Conservation (phyloP, 768 basidiomycete genomes). For the Phanerochaete carnosa region DNA sequence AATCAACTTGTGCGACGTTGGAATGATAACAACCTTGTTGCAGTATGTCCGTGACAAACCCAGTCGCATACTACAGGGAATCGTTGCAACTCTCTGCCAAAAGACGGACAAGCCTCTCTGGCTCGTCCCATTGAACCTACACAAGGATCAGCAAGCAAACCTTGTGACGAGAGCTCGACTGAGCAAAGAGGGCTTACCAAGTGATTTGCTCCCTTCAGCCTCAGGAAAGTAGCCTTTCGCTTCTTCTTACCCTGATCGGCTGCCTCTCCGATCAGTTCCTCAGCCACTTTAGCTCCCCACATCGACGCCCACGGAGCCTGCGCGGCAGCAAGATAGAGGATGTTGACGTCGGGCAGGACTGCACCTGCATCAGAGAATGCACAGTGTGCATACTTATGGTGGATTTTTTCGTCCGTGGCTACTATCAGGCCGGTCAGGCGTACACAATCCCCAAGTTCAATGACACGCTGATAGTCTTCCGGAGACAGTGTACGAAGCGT, state of each 20-base stretch:
- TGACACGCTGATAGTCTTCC: neutral
- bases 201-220: constrained; percentile 14
- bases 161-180: neutral
- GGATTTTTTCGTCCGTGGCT: neutral
- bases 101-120: neutral
- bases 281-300: constrained; percentile 5
- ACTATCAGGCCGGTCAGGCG: too few relatives aligned
- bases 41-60: too few relatives aligned
- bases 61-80: too few relatives aligned
- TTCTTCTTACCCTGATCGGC: neutral
- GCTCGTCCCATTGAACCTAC: constrained; percentile 7
- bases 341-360: constrained; percentile 4
- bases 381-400: neutral
- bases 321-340: constrained; percentile 11
- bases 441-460: neutral
- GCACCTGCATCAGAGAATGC: constrained; percentile 8
- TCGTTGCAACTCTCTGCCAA: too few relatives aligned
- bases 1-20: too few relatives aligned
- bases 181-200: constrained; percentile 9
- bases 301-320: neutral
- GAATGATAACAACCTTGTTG: too few relatives aligned
- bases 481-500: neutral
- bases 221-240: neutral
- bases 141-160: neutral
- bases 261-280: neutral